Conservation (phyloP, 257 asterid genomes). For the Salvia miltiorrhiza region DNA sequence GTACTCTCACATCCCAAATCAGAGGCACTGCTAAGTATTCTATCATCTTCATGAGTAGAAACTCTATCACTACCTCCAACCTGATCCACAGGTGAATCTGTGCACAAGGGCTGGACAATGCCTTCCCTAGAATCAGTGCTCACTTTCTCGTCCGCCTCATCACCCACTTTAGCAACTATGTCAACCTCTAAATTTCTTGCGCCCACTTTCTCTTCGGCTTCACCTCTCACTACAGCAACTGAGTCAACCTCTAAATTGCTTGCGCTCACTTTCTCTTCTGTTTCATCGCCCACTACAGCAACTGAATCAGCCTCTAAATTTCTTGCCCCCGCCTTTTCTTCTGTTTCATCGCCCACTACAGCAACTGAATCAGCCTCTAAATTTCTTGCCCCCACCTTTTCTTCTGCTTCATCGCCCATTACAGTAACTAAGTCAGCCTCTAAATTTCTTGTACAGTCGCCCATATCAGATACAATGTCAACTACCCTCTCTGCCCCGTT, state of each 20-base stretch:
- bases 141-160: constrained; percentile 19
- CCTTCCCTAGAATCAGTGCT: constrained; percentile 24
- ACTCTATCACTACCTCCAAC: constrained; percentile 21
- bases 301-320: constrained; percentile 4
- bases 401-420: constrained; percentile 19
- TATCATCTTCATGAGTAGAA: constrained; percentile 19
- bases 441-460: constrained; percentile 16
- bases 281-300: constrained; percentile 12
- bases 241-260: neutral
- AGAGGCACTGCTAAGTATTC: constrained; percentile 8
- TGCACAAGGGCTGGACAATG: constrained; percentile 17
- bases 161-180: neutral
- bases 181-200: neutral
- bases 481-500: constrained; percentile 31
- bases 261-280: constrained; percentile 22
- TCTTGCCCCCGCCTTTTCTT: constrained; percentile 10
- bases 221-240: neutral
- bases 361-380: constrained; percentile 26
- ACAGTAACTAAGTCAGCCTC: constrained; percentile 25
- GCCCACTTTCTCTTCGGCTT: constrained; percentile 24
- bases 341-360: constrained; percentile 21
- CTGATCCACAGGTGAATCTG: constrained; percentile 22
- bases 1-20: constrained; percentile 26
- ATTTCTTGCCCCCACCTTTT: constrained; percentile 16
- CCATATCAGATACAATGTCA: constrained; percentile 19